These are phyloP conservation scores for Penicillium griseofulvum DNA, from an alignment of 2,329 filamentous ascomycete species.

Conservation along the genomic window DNA sequence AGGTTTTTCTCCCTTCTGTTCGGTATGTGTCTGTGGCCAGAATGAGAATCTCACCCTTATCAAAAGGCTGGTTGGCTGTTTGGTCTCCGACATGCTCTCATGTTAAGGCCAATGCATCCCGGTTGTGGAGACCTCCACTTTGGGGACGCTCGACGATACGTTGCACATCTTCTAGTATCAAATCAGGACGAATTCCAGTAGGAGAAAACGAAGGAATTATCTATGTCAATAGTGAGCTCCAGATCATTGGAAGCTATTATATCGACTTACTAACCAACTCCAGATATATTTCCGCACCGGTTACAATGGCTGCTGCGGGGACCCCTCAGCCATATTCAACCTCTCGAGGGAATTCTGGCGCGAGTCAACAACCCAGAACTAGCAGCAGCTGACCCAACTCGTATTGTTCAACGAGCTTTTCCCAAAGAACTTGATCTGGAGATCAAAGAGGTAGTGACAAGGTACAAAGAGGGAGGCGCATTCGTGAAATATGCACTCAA, in stretches of 20 bases:
- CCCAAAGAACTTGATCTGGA: slow-evolving; percentile 62
- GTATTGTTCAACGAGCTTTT: slow-evolving; percentile 60
- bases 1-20: not conserved
- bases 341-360: slow-evolving; percentile 51
- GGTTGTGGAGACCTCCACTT: slow-evolving; percentile 16
- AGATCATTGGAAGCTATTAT: not conserved
- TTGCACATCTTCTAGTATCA: slow-evolving; percentile 55
- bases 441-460: slow-evolving; percentile 76
- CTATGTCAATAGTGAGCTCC: slow-evolving; percentile 77
- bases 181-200: slow-evolving; percentile 78
- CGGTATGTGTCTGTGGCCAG: not conserved
- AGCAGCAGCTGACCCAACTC: slow-evolving; percentile 55
- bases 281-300: slow-evolving; percentile 80
- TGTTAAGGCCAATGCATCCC: not conserved
- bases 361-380: slow-evolving; percentile 52
- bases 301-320: slow-evolving; percentile 62
- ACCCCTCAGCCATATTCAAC: slow-evolving; percentile 47
- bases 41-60: slow-evolving; percentile 23
- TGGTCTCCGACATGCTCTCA: slow-evolving; percentile 1
- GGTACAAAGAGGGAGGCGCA: slow-evolving; percentile 86
- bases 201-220: slow-evolving; percentile 75
- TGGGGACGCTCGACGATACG: slow-evolving; percentile 9
- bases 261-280: slow-evolving; percentile 6
- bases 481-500: slow-evolving; percentile 79
- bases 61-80: slow-evolving; percentile 9